phyloP scores from a whole-genome alignment of 441 rosid genomes.

The Erodium moschatum region DNA sequence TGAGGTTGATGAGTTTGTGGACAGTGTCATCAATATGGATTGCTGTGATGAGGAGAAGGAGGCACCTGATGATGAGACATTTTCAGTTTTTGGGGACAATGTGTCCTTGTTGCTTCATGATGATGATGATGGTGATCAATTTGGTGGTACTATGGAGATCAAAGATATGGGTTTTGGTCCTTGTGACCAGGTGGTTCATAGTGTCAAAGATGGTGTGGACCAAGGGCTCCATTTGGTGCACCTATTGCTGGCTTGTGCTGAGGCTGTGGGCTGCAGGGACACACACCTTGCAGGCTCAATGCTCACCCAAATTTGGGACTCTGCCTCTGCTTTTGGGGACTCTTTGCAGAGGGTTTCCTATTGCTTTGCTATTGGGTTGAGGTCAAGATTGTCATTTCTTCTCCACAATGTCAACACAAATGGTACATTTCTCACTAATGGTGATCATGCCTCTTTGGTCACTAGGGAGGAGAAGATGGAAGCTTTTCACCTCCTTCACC shows the following conservation, averaged over 20 bases:
- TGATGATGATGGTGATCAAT: no score
- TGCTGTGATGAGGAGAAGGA: slow-evolving; percentile 13
- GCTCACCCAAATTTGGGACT: slow-evolving; percentile 41
- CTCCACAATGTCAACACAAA: slow-evolving; percentile 36
- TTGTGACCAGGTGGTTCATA: slow-evolving; percentile 9
- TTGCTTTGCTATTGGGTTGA: slow-evolving; percentile 49
- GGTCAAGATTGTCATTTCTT: slow-evolving; percentile 38
- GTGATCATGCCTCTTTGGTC: slow-evolving; percentile 24
- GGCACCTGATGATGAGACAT: slow-evolving; percentile 10
- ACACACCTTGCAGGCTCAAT: slow-evolving; percentile 40
- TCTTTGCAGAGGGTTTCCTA: slow-evolving; percentile 53
- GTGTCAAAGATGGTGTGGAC: slow-evolving; percentile 30
- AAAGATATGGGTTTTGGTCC: no score
- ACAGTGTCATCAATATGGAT: slow-evolving; percentile 53
- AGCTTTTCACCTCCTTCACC: slow-evolving; percentile 51
- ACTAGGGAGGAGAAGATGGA: slow-evolving; percentile 43
- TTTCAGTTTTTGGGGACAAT: slow-evolving; percentile 10
- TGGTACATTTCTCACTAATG: slow-evolving; percentile 26
- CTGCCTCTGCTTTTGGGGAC: slow-evolving; percentile 38
- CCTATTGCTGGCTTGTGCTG: slow-evolving; percentile 52
- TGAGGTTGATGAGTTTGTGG: slow-evolving; percentile 50
- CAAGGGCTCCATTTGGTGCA: slow-evolving; percentile 65
- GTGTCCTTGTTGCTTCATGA: no score
- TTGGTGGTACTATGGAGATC: no score
- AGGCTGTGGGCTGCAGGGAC: slow-evolving; percentile 60